Evolutionary conservation across 2,329 filamentous ascomycete genomes (phyloP).

Genomic region (Madurella fahalii): DNA sequence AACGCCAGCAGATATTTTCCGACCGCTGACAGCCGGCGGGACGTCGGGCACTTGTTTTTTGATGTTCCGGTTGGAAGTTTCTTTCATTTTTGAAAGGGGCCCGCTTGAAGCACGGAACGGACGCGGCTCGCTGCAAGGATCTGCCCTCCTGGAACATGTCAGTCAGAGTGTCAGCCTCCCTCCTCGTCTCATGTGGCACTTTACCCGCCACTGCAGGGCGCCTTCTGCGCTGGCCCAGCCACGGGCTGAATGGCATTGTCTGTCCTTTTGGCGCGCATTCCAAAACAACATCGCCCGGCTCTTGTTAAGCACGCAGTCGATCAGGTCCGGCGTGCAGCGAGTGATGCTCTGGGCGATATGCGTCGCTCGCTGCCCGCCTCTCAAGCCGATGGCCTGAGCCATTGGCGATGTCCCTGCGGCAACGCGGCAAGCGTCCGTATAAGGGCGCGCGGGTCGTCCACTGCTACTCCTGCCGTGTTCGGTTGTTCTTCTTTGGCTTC

Average conservation of each 20-base stretch:
- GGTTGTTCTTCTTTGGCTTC: slow-evolving; percentile 9
- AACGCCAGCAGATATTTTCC: slow-evolving; percentile 16
- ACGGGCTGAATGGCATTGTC: slow-evolving; percentile 10
- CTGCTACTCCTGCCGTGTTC: not conserved
- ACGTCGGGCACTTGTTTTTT: not conserved
- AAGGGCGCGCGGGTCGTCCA: not conserved
- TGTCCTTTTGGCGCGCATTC: slow-evolving; percentile 12
- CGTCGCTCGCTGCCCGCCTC: slow-evolving; percentile 1
- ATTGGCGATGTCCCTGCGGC: no score
- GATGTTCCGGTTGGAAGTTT: slow-evolving; percentile 6
- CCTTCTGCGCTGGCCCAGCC: not conserved
- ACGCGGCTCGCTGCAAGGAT: slow-evolving; percentile 19
- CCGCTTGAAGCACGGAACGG: slow-evolving; percentile 6
- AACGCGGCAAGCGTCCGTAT: slow-evolving; percentile 3
- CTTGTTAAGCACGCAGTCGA: slow-evolving; percentile 17
- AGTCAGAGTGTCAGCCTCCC: not conserved
- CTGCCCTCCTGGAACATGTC: slow-evolving; percentile 25
- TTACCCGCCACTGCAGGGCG: slow-evolving; percentile 21
- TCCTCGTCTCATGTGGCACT: slow-evolving; percentile 24
- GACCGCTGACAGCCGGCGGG: not conserved
- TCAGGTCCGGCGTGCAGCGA: slow-evolving; percentile 19
- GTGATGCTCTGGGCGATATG: slow-evolving; percentile 17
- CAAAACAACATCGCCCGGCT: slow-evolving; percentile 22
- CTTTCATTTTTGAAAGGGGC: not conserved
- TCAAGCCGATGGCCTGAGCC: not conserved